Conservation (phyloP, 1,139 yeast species). For the Casaregolazyma suthepensis region DNA sequence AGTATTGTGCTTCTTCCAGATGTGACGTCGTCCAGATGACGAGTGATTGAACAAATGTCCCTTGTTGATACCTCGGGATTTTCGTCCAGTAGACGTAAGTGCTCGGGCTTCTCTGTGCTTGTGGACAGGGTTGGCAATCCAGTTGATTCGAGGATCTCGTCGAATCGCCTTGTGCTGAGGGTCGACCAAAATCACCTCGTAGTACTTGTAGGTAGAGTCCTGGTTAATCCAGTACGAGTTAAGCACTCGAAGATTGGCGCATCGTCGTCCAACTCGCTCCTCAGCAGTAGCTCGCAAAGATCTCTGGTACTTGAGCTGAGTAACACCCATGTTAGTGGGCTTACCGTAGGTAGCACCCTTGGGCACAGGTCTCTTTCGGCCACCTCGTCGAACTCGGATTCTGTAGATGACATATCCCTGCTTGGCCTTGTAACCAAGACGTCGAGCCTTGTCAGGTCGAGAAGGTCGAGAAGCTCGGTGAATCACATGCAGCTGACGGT, state of each 20-base stretch:
- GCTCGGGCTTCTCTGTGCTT: conserved; percentile 99
- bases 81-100: conserved; percentile 96
- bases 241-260: conserved; percentile 97
- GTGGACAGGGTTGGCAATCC: conserved; percentile 99
- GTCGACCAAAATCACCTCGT: conserved; percentile 93
- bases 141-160: conserved; percentile 98
- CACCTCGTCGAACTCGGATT: conserved; percentile 99
- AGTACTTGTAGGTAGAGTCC: conserved; percentile 99
- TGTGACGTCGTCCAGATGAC: conserved; percentile 95
- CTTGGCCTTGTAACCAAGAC: conserved; percentile 99
- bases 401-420: conserved; percentile 99
- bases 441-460: conserved; percentile 99
- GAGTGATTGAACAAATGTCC: conserved; percentile 99
- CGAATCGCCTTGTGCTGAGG: conserved; percentile 99
- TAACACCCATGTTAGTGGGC: conserved; percentile 99
- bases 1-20: conserved; percentile 99
- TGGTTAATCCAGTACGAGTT: conserved; percentile 99
- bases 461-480: conserved; percentile 99
- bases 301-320: conserved; percentile 99
- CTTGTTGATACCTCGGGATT: conserved; percentile 99
- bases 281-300: conserved; percentile 97
- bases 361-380: conserved; percentile 99
- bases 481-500: conserved; percentile 98
- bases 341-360: conserved; percentile 99
- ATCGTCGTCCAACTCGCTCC: conserved; percentile 99